These are phyloP conservation scores for Dryadomyces quercus-mongolicae DNA, from an alignment of 2,329 filamentous ascomycete genomes.

Conservation along the genomic window DNA sequence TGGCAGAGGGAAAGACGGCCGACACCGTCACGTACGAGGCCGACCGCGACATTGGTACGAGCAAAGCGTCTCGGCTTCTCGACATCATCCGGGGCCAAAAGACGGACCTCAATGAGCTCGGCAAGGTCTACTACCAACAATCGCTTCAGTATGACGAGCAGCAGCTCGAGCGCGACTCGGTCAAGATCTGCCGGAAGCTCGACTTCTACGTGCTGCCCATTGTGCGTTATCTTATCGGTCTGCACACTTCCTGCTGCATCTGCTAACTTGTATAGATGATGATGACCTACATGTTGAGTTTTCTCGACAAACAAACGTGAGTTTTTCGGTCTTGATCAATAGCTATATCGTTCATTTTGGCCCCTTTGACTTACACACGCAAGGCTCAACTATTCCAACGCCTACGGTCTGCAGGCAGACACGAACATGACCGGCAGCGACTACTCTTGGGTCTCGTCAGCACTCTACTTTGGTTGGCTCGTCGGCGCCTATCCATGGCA, in stretches of 20 bases:
- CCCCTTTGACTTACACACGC: background rate
- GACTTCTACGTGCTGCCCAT: slow-evolving; percentile 24
- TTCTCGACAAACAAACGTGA: slow-evolving; percentile 19
- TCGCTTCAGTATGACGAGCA: slow-evolving; percentile 22
- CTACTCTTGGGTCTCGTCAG: slow-evolving; percentile 31
- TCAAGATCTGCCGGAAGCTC: slow-evolving; percentile 22
- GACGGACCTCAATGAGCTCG: slow-evolving; percentile 11
- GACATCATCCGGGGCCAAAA: background rate
- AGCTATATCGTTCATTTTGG: no score
- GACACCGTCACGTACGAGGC: background rate
- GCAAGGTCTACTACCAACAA: slow-evolving; percentile 19
- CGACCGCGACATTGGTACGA: slow-evolving; percentile 1
- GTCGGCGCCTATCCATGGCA: slow-evolving; percentile 26
- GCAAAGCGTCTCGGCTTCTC: background rate
- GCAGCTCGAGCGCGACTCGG: slow-evolving; percentile 18
- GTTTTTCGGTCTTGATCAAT: background rate
- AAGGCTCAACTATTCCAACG: slow-evolving; percentile 24
- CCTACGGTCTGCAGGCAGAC: slow-evolving; percentile 28
- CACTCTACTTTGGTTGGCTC: slow-evolving; percentile 31
- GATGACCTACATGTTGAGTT: slow-evolving; percentile 21
- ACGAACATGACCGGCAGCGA: slow-evolving; percentile 26
- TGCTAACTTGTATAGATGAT: slow-evolving; percentile 17
- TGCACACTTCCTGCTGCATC: no score
- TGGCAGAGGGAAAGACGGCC: background rate
- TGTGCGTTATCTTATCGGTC: slow-evolving; percentile 12